phyloP scores from a whole-genome alignment of 768 basidiomycete genomes.

The Hysterangium stoloniferum region DNA sequence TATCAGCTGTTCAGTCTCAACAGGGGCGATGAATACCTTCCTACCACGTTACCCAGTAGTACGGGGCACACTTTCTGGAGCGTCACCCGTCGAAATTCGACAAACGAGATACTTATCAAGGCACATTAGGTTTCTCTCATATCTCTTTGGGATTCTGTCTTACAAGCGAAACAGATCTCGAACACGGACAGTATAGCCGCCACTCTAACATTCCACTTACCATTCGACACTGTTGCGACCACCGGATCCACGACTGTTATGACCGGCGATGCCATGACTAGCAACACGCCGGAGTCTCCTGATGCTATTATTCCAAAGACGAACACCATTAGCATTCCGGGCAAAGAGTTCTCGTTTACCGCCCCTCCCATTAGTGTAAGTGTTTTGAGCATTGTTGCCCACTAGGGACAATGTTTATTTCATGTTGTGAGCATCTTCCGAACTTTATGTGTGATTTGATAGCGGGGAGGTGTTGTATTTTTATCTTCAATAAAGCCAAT shows the following conservation, averaged over 20 bases:
- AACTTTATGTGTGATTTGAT: too few species aligned
- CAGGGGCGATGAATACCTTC: conserved; percentile 53
- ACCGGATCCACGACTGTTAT: conserved; percentile 43
- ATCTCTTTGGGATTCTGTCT: neutral
- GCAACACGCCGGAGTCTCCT: conserved; percentile 49
- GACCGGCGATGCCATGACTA: conserved; percentile 39
- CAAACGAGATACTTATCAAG: conserved; percentile 50
- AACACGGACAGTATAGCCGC: conserved; percentile 39
- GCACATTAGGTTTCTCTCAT: conserved; percentile 22
- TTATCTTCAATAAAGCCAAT: too few species aligned
- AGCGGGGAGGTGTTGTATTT: too few species aligned
- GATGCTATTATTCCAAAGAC: conserved; percentile 39
- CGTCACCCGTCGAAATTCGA: conserved; percentile 30
- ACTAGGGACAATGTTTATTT: too few species aligned
- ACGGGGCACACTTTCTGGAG: conserved; percentile 56
- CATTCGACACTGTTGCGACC: conserved; percentile 39
- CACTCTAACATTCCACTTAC: conserved; percentile 43
- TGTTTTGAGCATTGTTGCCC: conserved; percentile 24
- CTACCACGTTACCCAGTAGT: conserved; percentile 46
- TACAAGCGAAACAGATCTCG: conserved; percentile 33
- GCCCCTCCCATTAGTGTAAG: conserved; percentile 42
- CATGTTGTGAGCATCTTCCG: too few species aligned
- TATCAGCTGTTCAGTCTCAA: conserved; percentile 54
- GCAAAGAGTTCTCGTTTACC: conserved; percentile 45
- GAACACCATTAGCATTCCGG: conserved; percentile 34